Evolutionary conservation across 176 grass and related monocot genomes (phyloP).

Genomic region (Lolium perenne): DNA sequence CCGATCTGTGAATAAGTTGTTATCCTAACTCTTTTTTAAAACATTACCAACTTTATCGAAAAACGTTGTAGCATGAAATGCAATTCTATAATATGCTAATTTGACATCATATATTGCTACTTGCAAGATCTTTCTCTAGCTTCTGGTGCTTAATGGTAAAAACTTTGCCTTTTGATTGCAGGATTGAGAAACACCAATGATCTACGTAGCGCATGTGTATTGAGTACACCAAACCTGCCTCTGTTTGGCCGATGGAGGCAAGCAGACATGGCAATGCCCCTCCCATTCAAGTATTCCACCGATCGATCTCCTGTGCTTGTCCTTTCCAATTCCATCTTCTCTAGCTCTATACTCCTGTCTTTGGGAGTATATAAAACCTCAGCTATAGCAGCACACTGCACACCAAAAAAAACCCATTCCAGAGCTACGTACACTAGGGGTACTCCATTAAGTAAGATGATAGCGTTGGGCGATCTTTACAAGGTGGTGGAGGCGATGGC

Average conservation of each 20-base stretch:
- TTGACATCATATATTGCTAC: too few species aligned
- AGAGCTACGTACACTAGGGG: not conserved
- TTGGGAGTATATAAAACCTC: not conserved
- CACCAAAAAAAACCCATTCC: not conserved
- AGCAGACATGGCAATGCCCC: not conserved
- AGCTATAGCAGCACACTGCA: not conserved
- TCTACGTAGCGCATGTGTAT: too few species aligned
- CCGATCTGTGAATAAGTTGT: too few species aligned
- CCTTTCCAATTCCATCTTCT: slow-evolving; percentile 17
- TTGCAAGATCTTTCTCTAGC: too few species aligned
- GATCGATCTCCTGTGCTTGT: not conserved
- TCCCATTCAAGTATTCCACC: not conserved
- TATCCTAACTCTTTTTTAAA: too few species aligned
- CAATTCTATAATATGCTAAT: too few species aligned
- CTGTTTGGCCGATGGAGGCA: not conserved
- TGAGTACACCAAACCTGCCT: not conserved
- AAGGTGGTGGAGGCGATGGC: slow-evolving; percentile 65
- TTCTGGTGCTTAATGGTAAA: not conserved
- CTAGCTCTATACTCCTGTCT: too few species aligned
- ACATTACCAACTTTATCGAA: too few species aligned
- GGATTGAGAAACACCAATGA: too few species aligned
- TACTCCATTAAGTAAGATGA: slow-evolving; percentile 47
- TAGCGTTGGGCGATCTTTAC: slow-evolving; percentile 53
- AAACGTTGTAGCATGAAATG: too few species aligned
- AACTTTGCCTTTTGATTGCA: not conserved